These are phyloP conservation scores for Fusarium pseudonygamai DNA, from an alignment of 2,329 filamentous ascomycete species.

Conservation along the genomic window DNA sequence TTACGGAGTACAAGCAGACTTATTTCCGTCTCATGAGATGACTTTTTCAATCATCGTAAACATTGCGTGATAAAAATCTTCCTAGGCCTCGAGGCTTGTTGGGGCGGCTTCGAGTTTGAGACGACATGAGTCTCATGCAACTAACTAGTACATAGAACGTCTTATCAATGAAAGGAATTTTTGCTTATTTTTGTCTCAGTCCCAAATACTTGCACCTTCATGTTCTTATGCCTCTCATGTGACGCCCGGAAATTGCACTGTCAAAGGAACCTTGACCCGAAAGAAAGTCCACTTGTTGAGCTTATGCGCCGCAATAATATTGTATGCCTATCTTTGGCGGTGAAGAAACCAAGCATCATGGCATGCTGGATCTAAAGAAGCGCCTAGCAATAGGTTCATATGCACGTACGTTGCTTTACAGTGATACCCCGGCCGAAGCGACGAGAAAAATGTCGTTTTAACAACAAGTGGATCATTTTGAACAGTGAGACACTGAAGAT, in stretches of 20 bases:
- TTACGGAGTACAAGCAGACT: not conserved
- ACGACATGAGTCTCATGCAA: not conserved
- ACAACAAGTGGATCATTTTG: not conserved
- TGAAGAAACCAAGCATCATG: slow-evolving; percentile 31
- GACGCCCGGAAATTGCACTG: not conserved
- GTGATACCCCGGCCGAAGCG: not conserved
- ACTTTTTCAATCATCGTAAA: not conserved
- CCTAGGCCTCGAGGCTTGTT: not conserved
- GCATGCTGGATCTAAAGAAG: slow-evolving; percentile 3
- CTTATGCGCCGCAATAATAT: slow-evolving; percentile 1
- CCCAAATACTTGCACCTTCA: not conserved
- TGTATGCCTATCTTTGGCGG: slow-evolving; percentile 31
- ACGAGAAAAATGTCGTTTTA: not conserved
- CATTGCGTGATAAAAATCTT: not conserved
- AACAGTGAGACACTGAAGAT: slow-evolving; percentile 18
- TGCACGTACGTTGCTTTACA: slow-evolving; percentile 35
- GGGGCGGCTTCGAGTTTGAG: not conserved
- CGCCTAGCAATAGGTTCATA: slow-evolving; percentile 13
- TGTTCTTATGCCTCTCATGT: not conserved
- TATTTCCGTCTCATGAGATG: not conserved
- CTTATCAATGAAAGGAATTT: not conserved
- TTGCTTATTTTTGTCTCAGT: not conserved
- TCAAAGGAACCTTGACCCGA: not conserved
- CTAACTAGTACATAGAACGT: not conserved
- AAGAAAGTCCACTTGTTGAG: slow-evolving; percentile 4